Conservation (phyloP, 106 monocot species). For the Dendrobium chrysotoxum region DNA sequence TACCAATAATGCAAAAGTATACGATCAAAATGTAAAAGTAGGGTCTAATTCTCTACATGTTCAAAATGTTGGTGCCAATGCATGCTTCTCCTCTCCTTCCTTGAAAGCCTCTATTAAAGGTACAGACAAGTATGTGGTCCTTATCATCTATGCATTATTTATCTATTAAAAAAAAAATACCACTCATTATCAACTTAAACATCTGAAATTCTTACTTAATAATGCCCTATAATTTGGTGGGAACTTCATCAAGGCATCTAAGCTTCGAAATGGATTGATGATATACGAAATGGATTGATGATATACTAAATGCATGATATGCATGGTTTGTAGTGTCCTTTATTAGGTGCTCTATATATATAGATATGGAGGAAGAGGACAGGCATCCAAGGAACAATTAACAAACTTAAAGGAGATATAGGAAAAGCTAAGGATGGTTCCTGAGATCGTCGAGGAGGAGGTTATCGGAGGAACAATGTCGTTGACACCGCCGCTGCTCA, state of each 20-base stretch:
- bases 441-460: slow-evolving; percentile 34
- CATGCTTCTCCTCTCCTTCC: slow-evolving; percentile 13
- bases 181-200: not conserved
- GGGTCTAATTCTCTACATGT: not conserved
- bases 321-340: slow-evolving; percentile 9
- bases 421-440: slow-evolving; percentile 18
- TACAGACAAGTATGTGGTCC: not conserved
- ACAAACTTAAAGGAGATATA: not conserved
- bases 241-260: not conserved
- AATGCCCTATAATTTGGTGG: not conserved
- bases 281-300: not conserved
- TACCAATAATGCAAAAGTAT: too few species aligned
- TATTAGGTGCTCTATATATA: not conserved
- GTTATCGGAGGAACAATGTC: slow-evolving; percentile 3
- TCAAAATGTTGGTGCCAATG: slow-evolving; percentile 7
- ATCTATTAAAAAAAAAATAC: too few species aligned
- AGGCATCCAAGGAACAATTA: not conserved
- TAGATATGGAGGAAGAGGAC: not conserved
- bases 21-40: too few species aligned
- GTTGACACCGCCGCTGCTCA: slow-evolving; percentile 22
- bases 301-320: not conserved
- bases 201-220: not conserved
- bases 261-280: not conserved
- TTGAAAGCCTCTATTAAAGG: slow-evolving; percentile 6
- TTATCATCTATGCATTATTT: too few species aligned